Base-by-base conservation (phyloP, 176 grass and related monocot species). In the Eragrostis nindensis region DNA sequence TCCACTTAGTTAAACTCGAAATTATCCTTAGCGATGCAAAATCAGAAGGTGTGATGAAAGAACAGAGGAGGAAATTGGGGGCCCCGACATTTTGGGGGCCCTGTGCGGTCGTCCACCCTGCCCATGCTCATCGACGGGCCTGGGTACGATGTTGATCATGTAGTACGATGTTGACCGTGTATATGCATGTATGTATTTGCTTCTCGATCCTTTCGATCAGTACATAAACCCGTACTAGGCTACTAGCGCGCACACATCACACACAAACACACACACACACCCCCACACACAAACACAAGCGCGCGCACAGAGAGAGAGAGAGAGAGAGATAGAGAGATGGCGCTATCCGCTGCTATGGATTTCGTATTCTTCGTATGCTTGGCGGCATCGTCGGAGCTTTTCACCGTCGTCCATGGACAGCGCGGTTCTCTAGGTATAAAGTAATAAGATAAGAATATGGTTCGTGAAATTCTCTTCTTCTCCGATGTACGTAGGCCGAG, bases 131-230 rank as follows among this genome's bases (percentile, higher is more conserved):
- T n/a, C n/a, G n/a, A n/a, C n/a, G n/a, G n/a, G n/a, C n/a, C n/a
- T n/a, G n/a, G n/a, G n/a, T n/a, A n/a, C n/a, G n/a, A n/a, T n/a
- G 48, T 17, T 38, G 52, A 3, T 49, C 29, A 36, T 36, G 32
- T 36, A n/a, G n/a, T n/a, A 36, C 32, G 32, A 74, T 48, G 30
- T 74, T 74, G 49, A 74, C 71, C 71, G 4, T 55, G 48, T 14
- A 7, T 13, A 39, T 39, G 10, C 49, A 39, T 18, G 13, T 15
- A 17, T 36, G 69, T 52, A 17, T n/a, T n/a, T n/a, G n/a, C n/a
- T n/a, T n/a, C n/a, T n/a, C 69, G 8, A 40, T 66, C 21, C 16
- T 30, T 7, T 40, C 63, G 39, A 40, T 16, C 63, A 16, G 62
- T 66, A 40, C 32, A 40, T 21, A 66, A 36, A 64, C 24, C 5